Base-by-base conservation (phyloP, 2,329 filamentous ascomycete genomes). In the Alternaria viburni region DNA sequence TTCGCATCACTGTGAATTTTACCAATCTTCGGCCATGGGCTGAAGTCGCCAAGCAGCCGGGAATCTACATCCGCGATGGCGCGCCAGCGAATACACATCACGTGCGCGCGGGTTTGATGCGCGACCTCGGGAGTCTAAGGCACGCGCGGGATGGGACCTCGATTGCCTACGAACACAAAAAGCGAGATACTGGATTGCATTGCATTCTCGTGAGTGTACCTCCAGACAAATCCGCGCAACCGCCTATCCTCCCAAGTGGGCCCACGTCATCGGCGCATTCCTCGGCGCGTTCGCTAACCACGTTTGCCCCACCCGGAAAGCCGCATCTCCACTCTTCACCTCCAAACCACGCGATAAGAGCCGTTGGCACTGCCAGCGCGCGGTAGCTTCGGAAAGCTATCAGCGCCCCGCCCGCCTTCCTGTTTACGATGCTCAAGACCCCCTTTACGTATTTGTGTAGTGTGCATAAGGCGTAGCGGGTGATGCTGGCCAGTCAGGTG, bases 271-370 rank as follows among this genome's bases (percentile, higher is more conserved):
- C 41, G 57, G 57, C 36, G 23, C 30, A 26, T 36, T 45, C 8
- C 4, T 51, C 47, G 47, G 47, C 25, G 26, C 47, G 7, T 9
- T 21, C n/a, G 47, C 49, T 30, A 51, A 36, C 49, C 49, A 51
- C 49, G 49, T 30, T 51, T n/a, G 49, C 43, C 59, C 59, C 54
- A 17, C 54, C n/a, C 11, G 3, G 9, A 19, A 54, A 32, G 41
- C 49, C 36, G 23, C 47, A 12, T 52, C 59, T 62, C 59, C 59
- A 58, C 47, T n/a, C 6, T 17, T 21, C 28, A 41, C 36, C 36
- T 51, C 49, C 49, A 51, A 51, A 51, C 59, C 56, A 32, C 49
- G 17, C 54, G 49, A 62, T 62, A 59, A 62, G 54, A 28, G 30
- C 26, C 46, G 54, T 36, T 36, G 8, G 23, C 17, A n/a, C 9